Evolutionary conservation across 2,329 filamentous ascomycete species (phyloP).

Genomic region (Beauveria pseudobassiana): DNA sequence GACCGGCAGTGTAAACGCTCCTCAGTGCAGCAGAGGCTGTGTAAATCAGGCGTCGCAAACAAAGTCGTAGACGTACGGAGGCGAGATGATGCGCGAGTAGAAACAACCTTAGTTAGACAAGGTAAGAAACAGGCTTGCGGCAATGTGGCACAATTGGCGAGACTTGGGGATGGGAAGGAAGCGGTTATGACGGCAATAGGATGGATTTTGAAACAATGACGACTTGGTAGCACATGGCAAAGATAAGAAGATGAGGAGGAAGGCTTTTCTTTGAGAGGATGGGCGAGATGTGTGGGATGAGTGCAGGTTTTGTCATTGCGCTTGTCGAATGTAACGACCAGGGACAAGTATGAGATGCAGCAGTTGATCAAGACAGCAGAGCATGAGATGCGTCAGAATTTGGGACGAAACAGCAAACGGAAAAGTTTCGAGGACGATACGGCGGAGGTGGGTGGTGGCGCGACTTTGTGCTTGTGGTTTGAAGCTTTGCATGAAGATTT

Average conservation of each 20-base stretch:
- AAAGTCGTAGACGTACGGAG: background rate
- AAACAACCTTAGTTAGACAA: background rate
- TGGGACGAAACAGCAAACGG: constrained; percentile 6
- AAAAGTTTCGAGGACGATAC: constrained; percentile 1
- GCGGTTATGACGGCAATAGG: constrained; percentile 5
- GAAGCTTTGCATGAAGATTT: background rate
- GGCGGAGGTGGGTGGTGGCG: background rate
- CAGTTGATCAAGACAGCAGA: background rate
- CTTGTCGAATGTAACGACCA: background rate
- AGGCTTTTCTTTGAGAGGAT: too few relatives aligned
- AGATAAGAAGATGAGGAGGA: background rate
- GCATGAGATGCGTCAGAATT: background rate
- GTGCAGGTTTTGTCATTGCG: background rate
- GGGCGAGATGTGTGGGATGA: constrained; percentile 1
- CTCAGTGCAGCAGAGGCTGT: background rate
- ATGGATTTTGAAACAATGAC: constrained; percentile 4
- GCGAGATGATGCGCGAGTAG: background rate
- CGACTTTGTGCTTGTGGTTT: background rate
- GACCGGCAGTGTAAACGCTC: background rate
- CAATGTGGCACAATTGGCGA: background rate
- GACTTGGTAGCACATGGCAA: background rate
- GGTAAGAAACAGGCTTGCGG: background rate
- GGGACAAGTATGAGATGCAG: background rate
- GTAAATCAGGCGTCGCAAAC: background rate
- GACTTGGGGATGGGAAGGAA: background rate